Conservation (phyloP, 1,284 basidiomycete species). For the Ceraceosorus bombacis region DNA sequence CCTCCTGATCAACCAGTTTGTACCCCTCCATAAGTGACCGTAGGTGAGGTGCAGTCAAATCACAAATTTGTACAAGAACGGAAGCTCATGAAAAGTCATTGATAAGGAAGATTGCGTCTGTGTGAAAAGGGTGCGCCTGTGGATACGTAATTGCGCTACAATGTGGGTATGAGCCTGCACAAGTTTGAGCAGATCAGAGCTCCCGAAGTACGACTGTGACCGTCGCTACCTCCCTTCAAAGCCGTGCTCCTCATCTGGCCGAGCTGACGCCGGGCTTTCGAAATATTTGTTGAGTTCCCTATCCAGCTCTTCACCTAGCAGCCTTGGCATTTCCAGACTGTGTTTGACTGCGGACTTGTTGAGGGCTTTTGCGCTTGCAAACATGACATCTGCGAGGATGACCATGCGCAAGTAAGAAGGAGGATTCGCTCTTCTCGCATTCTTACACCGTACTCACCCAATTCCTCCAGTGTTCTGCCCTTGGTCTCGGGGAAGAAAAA, state of each 20-base stretch:
- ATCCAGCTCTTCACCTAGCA: not conserved
- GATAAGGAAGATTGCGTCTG: too few species aligned
- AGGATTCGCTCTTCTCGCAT: not conserved
- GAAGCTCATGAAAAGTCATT: too few species aligned
- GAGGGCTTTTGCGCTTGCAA: not conserved
- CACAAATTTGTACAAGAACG: too few species aligned
- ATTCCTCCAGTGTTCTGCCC: not conserved
- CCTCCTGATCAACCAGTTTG: conserved; percentile 11
- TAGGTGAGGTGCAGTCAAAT: too few species aligned
- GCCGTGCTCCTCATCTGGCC: too few species aligned
- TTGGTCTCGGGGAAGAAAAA: conserved; percentile 44
- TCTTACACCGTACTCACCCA: too few species aligned
- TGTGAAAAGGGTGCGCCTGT: too few species aligned
- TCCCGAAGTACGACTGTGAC: too few species aligned
- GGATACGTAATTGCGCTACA: too few species aligned
- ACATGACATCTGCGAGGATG: not conserved
- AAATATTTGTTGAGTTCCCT: not conserved
- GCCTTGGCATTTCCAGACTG: not conserved
- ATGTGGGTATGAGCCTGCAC: too few species aligned
- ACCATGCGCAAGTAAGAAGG: not conserved
- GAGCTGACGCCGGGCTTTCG: not conserved
- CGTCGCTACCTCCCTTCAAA: too few species aligned
- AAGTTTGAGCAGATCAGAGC: too few species aligned
- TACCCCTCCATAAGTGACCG: conserved; percentile 1
- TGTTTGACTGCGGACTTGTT: not conserved